These are phyloP conservation scores for Blastocystis sp. DNA, from an alignment of 352 stramenopile species.

Conservation along the genomic window DNA sequence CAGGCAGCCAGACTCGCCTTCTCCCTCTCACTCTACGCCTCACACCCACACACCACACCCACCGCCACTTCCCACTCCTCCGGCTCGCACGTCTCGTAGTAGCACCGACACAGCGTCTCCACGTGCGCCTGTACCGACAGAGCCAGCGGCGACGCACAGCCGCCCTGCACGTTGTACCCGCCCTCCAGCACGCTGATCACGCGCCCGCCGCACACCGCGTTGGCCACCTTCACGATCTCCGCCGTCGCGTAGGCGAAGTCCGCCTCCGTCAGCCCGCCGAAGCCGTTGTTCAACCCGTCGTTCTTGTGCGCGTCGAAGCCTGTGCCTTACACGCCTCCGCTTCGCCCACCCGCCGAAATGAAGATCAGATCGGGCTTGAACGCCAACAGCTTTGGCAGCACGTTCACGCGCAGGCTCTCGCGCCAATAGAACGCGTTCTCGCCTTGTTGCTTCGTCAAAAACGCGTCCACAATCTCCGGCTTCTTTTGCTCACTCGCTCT, in stretches of 20 bases:
- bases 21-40: constrained; percentile 41
- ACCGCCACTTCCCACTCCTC: constrained; percentile 47
- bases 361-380: constrained; percentile 74
- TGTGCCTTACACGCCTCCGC: not conserved
- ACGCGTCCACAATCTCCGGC: constrained; percentile 39
- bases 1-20: constrained; percentile 26
- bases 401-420: constrained; percentile 60
- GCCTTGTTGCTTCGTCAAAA: constrained; percentile 17
- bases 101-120: constrained; percentile 25
- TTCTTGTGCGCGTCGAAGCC: constrained; percentile 73
- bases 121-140: constrained; percentile 67
- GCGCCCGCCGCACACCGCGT: constrained; percentile 66
- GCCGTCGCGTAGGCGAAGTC: constrained; percentile 73
- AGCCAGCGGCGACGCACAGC: constrained; percentile 57
- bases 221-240: constrained; percentile 71
- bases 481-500: not conserved
- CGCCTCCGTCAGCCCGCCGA: constrained; percentile 71
- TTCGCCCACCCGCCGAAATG: constrained; percentile 71
- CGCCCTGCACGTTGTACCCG: constrained; percentile 70
- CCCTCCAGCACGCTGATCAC: constrained; percentile 72
- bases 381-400: constrained; percentile 71
- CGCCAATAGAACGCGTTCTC: constrained; percentile 59
- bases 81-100: constrained; percentile 32
- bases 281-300: constrained; percentile 73
- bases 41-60: not conserved